These are phyloP conservation scores for Capsicum rhomboideum DNA, from an alignment of 257 asterid species.

Conservation along the genomic window DNA sequence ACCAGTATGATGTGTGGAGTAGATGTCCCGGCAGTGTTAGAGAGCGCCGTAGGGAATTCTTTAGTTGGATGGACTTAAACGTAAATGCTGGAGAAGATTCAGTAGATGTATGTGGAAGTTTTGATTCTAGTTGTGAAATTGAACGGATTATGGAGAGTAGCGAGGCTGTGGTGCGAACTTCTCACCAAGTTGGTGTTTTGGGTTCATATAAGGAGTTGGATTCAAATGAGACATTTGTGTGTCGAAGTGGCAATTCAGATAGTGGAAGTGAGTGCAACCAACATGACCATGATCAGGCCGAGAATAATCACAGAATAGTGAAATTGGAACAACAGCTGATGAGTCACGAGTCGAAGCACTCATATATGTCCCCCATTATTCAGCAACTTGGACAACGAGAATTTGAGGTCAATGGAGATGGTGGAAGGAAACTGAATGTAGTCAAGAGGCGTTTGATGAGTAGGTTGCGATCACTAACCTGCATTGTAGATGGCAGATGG, in stretches of 20 bases:
- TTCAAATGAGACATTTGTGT: slow-evolving; percentile 15
- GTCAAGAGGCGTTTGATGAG: slow-evolving; percentile 45
- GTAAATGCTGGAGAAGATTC: slow-evolving; percentile 5
- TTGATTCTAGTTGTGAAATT: slow-evolving; percentile 11
- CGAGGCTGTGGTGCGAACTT: slow-evolving; percentile 43
- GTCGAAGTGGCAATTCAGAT: slow-evolving; percentile 14
- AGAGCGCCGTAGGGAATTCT: slow-evolving; percentile 60
- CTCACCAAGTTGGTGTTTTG: slow-evolving; percentile 14
- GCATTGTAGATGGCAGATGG: slow-evolving; percentile 27
- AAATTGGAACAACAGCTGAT: slow-evolving; percentile 4
- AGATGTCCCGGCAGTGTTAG: slow-evolving; percentile 55
- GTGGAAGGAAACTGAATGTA: slow-evolving; percentile 20
- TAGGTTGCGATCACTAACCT: slow-evolving; percentile 48
- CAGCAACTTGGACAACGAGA: slow-evolving; percentile 22
- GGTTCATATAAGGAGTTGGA: slow-evolving; percentile 22
- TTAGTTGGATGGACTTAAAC: slow-evolving; percentile 43
- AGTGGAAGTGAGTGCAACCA: slow-evolving; percentile 14
- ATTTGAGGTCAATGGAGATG: slow-evolving; percentile 13
- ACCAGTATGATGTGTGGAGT: slow-evolving; percentile 51
- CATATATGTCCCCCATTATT: slow-evolving; percentile 11
- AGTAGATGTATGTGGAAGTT: slow-evolving; percentile 4
- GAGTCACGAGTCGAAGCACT: slow-evolving; percentile 11
- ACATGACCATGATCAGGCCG: slow-evolving; percentile 18
- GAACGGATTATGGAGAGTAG: slow-evolving; percentile 36
- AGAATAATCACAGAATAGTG: not conserved